Percentiles rank a stretch among this genome's conserved stretches.
Conservation (phyloP, 352 stramenopile species). For the Phytopythium vexans region DNA sequence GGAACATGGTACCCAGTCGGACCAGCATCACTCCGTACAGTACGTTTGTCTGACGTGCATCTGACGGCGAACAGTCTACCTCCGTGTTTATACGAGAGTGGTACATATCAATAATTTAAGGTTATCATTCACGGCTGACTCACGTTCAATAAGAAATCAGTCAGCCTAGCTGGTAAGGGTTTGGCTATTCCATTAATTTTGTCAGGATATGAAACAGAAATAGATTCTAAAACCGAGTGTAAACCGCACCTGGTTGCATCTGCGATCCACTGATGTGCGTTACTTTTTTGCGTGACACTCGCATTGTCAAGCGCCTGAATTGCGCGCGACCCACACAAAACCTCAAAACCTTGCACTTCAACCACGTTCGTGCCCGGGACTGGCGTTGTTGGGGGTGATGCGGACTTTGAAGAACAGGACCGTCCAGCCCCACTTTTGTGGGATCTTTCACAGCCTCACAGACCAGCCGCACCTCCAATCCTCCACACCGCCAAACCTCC, state of each 20-base stretch:
- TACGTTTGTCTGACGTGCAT: too few relatives aligned
- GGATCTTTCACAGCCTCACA: constrained; percentile 6
- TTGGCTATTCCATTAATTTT: too few relatives aligned
- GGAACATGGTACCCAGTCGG: too few relatives aligned
- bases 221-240: too few relatives aligned
- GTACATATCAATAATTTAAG: too few relatives aligned
- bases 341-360: neutral
- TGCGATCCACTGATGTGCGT: neutral
- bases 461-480: neutral
- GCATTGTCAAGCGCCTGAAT: constrained; percentile 2
- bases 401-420: constrained; percentile 2
- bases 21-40: too few relatives aligned
- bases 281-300: constrained; percentile 1
- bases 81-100: too few relatives aligned
- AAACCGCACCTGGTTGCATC: neutral
- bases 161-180: too few relatives aligned
- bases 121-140: too few relatives aligned
- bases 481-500: neutral
- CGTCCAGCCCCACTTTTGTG: neutral
- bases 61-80: too few relatives aligned
- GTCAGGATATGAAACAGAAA: too few relatives aligned
- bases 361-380: neutral
- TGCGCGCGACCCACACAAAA: neutral
- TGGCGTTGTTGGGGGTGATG: neutral
- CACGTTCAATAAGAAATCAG: too few relatives aligned